phyloP scores from a whole-genome alignment of 148 eudicot species.

The Amaranthus cruentus region DNA sequence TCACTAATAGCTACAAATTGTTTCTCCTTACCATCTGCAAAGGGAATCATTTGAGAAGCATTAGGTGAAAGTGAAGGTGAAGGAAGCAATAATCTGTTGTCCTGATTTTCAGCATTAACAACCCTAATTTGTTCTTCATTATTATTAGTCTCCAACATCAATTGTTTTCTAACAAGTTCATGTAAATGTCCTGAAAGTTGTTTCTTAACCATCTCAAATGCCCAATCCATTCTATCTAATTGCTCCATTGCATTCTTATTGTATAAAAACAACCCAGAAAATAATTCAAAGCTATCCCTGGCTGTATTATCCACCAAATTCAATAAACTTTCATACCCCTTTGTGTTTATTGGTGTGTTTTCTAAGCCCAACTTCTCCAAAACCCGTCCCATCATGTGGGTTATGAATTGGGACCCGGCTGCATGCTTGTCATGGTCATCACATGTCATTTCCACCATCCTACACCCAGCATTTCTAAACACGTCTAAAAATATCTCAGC shows the following conservation, averaged over 20 bases:
- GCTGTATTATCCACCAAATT: slow-evolving; percentile 76
- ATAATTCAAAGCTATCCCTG: slow-evolving; percentile 75
- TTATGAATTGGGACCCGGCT: slow-evolving; percentile 73
- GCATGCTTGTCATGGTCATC: slow-evolving; percentile 65
- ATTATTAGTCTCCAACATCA: slow-evolving; percentile 37
- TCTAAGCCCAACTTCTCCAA: slow-evolving; percentile 55
- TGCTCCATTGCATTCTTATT: slow-evolving; percentile 80
- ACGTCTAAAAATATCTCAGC: slow-evolving; percentile 33
- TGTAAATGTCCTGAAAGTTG: slow-evolving; percentile 71
- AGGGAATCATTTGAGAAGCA: no score
- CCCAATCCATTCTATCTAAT: slow-evolving; percentile 57
- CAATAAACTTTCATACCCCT: slow-evolving; percentile 74
- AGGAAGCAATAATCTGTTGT: slow-evolving; percentile 6
- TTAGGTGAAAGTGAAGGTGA: slow-evolving; percentile 3
- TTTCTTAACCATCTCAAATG: slow-evolving; percentile 63
- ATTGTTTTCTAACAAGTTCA: slow-evolving; percentile 48
- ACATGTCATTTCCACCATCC: slow-evolving; percentile 74
- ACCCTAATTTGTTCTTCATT: not conserved
- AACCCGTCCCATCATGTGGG: slow-evolving; percentile 73
- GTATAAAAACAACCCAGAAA: slow-evolving; percentile 77
- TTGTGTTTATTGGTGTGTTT: slow-evolving; percentile 67
- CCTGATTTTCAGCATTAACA: not conserved
- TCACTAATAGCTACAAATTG: no score
- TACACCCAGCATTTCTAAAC: slow-evolving; percentile 56
- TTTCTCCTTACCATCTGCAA: no score